Conservation (phyloP, 2,329 filamentous ascomycete species). For the Colletotrichum echinochloae region DNA sequence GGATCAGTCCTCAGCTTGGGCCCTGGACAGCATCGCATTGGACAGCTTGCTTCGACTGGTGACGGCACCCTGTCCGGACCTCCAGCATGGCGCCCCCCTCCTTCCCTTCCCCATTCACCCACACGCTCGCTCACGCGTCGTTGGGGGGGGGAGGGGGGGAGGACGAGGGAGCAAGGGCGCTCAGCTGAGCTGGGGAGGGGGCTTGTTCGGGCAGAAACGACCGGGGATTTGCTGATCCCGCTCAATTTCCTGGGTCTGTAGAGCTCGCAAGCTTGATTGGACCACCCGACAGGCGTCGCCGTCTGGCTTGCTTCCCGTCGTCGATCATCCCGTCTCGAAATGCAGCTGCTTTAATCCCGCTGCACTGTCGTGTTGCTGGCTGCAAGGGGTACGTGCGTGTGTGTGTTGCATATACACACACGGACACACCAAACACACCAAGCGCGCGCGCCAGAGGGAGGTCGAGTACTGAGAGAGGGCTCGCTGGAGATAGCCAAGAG, state of each 20-base stretch:
- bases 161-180: constrained; percentile 10
- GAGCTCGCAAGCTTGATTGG: constrained; percentile 36
- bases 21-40: constrained; percentile 7
- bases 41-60: constrained; percentile 7
- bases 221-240: constrained; percentile 31
- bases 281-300: constrained; percentile 36
- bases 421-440: no score
- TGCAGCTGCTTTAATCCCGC: constrained; percentile 17
- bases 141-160: no score
- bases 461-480: constrained; percentile 11
- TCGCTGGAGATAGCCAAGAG: constrained; percentile 25
- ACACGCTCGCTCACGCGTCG: constrained; percentile 1
- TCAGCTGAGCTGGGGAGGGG: constrained; percentile 18
- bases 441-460: not conserved
- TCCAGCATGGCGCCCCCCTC: constrained; percentile 4
- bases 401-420: not conserved
- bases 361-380: constrained; percentile 24
- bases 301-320: constrained; percentile 35
- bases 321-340: constrained; percentile 39
- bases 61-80: constrained; percentile 25
- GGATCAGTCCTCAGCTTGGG: not conserved
- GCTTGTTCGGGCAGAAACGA: constrained; percentile 29
- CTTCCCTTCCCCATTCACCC: not conserved
- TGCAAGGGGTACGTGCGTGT: constrained; percentile 24
- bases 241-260: constrained; percentile 35